phyloP scores from a whole-genome alignment of 2,329 filamentous ascomycete genomes.

The Chaetomium globosum region DNA sequence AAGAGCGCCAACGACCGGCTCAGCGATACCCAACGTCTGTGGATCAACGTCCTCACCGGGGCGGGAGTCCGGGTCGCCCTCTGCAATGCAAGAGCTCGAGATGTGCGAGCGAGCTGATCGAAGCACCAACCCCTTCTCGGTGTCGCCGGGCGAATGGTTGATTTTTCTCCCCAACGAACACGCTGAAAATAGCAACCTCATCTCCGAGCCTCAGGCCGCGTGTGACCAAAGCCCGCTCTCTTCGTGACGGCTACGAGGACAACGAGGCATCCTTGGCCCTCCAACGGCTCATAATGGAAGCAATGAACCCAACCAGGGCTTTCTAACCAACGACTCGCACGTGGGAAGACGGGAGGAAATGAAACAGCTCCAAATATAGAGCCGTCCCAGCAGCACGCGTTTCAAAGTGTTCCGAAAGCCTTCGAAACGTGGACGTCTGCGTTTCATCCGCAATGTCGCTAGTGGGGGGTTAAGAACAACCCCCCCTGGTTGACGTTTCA shows the following conservation, averaged over 20 bases:
- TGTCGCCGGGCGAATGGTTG: slow-evolving; percentile 1
- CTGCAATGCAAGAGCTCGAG: slow-evolving; percentile 63
- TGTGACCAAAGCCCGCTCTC: slow-evolving; percentile 14
- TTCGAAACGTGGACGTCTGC: slow-evolving; percentile 29
- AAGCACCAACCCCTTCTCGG: not conserved
- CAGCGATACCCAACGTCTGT: slow-evolving; percentile 93
- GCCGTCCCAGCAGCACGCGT: slow-evolving; percentile 18
- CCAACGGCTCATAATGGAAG: not conserved
- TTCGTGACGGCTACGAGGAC: not conserved
- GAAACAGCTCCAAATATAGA: slow-evolving; percentile 29
- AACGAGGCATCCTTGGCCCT: not conserved
- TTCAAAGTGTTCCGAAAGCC: slow-evolving; percentile 29
- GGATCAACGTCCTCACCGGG: slow-evolving; percentile 89
- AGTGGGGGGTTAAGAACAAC: not conserved
- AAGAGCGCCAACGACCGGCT: slow-evolving; percentile 88
- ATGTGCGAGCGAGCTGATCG: slow-evolving; percentile 49
- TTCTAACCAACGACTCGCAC: slow-evolving; percentile 18
- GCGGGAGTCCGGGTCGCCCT: slow-evolving; percentile 86
- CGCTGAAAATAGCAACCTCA: slow-evolving; percentile 25
- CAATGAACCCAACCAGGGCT: slow-evolving; percentile 1
- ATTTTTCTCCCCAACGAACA: not conserved
- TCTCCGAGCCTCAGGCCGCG: slow-evolving; percentile 14
- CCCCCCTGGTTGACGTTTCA: slow-evolving; percentile 21
- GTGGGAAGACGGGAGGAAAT: slow-evolving; percentile 27
- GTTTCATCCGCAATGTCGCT: slow-evolving; percentile 12